Evolutionary conservation across 2,329 filamentous ascomycete genomes (phyloP).

Genomic region (Dryadomyces quercus-mongolicae): DNA sequence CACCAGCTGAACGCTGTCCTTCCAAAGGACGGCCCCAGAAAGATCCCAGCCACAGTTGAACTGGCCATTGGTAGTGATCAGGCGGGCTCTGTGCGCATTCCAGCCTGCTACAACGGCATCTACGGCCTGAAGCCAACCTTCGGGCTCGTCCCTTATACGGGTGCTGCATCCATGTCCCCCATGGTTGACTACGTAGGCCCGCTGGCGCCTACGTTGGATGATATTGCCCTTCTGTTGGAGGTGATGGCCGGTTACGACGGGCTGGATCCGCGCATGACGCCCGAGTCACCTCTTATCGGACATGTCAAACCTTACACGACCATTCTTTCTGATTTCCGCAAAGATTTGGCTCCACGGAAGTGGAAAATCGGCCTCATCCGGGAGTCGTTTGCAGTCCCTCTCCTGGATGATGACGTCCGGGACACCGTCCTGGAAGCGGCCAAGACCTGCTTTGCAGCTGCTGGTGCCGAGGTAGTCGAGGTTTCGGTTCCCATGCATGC

Average conservation of each 20-base stretch:
- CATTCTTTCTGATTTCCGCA: conserved; percentile 13
- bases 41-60: conserved; percentile 1
- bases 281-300: conserved; percentile 23
- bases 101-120: conserved; percentile 25
- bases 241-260: conserved; percentile 34
- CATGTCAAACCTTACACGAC: conserved; percentile 20
- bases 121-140: conserved; percentile 35
- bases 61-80: conserved; percentile 52
- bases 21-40: conserved; percentile 22
- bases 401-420: conserved; percentile 24
- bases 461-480: conserved; percentile 30
- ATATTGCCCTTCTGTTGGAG: conserved; percentile 26
- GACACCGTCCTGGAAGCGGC: conserved; percentile 23
- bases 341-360: conserved; percentile 15
- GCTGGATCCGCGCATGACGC: conserved; percentile 30
- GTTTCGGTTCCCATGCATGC: conserved; percentile 34
- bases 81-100: conserved; percentile 60
- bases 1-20: conserved; percentile 13
- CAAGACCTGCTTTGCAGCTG: conserved; percentile 20
- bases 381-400: conserved; percentile 27
- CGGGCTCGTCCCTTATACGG: conserved; percentile 37
- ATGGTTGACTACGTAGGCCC: conserved; percentile 33
- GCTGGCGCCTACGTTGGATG: conserved; percentile 28
- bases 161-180: conserved; percentile 25
- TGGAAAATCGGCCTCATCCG: conserved; percentile 31